These are phyloP conservation scores for Zalerion maritima DNA, from an alignment of 495 filamentous ascomycete species.

Conservation along the genomic window DNA sequence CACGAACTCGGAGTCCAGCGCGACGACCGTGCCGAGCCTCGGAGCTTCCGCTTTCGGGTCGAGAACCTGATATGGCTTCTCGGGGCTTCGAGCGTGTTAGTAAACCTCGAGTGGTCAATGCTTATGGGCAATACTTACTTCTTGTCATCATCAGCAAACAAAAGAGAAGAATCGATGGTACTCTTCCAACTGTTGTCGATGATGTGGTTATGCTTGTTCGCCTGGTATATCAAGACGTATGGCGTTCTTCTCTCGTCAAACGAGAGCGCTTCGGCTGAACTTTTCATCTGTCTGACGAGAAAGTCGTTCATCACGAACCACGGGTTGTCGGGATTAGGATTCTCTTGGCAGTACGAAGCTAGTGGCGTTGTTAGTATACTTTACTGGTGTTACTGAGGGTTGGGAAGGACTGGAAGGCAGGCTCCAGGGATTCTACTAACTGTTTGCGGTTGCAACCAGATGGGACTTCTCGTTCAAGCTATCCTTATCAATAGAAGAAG, in stretches of 20 bases:
- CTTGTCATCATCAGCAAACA: slow-evolving; percentile 70
- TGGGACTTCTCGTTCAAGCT: slow-evolving; percentile 74
- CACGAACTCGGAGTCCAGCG: slow-evolving; percentile 93
- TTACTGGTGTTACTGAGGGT: not conserved
- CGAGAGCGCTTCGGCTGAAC: slow-evolving; percentile 63
- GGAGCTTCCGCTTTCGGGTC: slow-evolving; percentile 49
- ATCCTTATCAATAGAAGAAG: slow-evolving; percentile 76
- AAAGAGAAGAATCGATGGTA: slow-evolving; percentile 60
- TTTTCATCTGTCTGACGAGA: slow-evolving; percentile 62
- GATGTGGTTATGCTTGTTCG: slow-evolving; percentile 54
- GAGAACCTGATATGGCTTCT: slow-evolving; percentile 43
- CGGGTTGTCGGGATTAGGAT: slow-evolving; percentile 37
- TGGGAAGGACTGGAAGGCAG: too few species aligned
- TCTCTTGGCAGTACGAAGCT: slow-evolving; percentile 57
- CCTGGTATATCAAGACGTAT: slow-evolving; percentile 71
- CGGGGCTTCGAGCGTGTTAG: slow-evolving; percentile 14
- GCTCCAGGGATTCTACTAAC: too few species aligned
- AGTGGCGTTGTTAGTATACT: slow-evolving; percentile 1
- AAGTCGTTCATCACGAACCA: slow-evolving; percentile 99
- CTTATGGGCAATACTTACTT: slow-evolving; percentile 28
- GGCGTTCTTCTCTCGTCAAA: slow-evolving; percentile 92
- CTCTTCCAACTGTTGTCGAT: slow-evolving; percentile 80
- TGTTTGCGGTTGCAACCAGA: slow-evolving; percentile 79
- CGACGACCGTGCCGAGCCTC: slow-evolving; percentile 55
- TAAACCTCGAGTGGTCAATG: not conserved